Evolutionary conservation across 768 basidiomycete genomes (phyloP).

Genomic region (Trametes elegans): DNA sequence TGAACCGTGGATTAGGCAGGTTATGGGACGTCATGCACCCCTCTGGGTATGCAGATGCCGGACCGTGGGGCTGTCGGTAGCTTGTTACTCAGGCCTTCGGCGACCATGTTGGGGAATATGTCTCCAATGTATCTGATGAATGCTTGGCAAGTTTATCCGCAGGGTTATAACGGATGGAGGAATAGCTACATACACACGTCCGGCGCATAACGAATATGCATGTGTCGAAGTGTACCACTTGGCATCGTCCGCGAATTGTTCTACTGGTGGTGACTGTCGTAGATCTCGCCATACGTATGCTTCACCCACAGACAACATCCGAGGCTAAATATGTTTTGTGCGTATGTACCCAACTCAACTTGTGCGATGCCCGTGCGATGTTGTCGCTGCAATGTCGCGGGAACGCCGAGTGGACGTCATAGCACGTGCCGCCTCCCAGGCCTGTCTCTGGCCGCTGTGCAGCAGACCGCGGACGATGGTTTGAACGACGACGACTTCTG

Average conservation of each 20-base stretch:
- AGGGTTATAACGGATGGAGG: neutral
- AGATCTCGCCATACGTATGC: too few species aligned
- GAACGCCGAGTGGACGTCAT: neutral
- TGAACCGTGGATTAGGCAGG: neutral
- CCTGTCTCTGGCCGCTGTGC: neutral
- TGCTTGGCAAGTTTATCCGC: neutral
- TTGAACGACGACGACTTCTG: neutral
- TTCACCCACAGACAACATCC: too few species aligned
- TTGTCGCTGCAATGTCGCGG: too few species aligned
- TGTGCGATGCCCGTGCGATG: neutral
- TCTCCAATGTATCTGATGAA: too few species aligned
- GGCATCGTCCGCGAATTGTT: too few species aligned
- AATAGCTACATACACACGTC: neutral
- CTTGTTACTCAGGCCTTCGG: neutral
- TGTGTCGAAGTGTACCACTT: too few species aligned
- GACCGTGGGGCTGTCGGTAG: neutral
- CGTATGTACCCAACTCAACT: too few species aligned
- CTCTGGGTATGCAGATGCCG: neutral
- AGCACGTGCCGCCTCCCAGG: slow-evolving; percentile 2
- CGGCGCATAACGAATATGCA: neutral
- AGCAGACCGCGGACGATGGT: neutral
- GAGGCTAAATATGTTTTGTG: too few species aligned
- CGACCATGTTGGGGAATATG: too few species aligned
- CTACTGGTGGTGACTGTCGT: too few species aligned
- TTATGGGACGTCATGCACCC: neutral